Evolutionary conservation across 441 rosid genomes (phyloP).

Genomic region (Rhodomyrtus psidioides): DNA sequence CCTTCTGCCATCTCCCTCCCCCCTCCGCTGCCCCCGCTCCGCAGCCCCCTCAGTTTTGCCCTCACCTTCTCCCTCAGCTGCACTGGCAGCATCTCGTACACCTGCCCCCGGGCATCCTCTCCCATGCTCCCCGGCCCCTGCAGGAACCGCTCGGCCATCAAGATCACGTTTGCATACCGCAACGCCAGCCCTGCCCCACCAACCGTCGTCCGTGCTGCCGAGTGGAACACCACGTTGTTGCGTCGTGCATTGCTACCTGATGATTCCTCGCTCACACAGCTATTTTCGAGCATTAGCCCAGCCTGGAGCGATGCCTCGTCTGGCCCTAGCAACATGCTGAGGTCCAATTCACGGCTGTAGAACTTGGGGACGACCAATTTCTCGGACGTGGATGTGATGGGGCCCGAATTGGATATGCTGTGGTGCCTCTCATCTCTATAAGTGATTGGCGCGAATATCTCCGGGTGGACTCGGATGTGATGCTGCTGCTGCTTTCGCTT

Average conservation of each 20-base stretch:
- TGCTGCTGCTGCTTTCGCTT: neutral
- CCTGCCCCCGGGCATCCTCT: conserved; percentile 18
- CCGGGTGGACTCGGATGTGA: conserved; percentile 16
- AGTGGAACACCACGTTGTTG: neutral
- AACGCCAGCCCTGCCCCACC: conserved; percentile 38
- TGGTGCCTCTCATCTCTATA: neutral
- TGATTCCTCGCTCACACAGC: neutral
- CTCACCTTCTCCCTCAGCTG: conserved; percentile 17
- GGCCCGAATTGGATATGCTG: conserved; percentile 12
- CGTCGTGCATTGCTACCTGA: neutral
- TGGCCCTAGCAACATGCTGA: neutral
- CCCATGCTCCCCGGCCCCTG: conserved; percentile 6
- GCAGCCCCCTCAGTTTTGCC: conserved; percentile 22
- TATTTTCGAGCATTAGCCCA: neutral
- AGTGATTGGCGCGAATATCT: neutral
- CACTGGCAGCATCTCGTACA: conserved; percentile 32
- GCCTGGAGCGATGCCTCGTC: neutral
- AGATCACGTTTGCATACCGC: conserved; percentile 32
- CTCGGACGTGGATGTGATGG: neutral
- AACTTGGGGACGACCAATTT: neutral
- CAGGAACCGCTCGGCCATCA: conserved; percentile 21
- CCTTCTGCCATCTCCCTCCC: conserved; percentile 13
- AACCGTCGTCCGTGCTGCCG: conserved; percentile 18
- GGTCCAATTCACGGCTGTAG: conserved; percentile 6
- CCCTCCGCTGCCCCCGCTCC: neutral